A percentile compares a stretch with the other conserved stretches of the same genome.
Evolutionary conservation across 2,329 filamentous ascomycete species (phyloP).

Genomic region (Claviceps capensis): DNA sequence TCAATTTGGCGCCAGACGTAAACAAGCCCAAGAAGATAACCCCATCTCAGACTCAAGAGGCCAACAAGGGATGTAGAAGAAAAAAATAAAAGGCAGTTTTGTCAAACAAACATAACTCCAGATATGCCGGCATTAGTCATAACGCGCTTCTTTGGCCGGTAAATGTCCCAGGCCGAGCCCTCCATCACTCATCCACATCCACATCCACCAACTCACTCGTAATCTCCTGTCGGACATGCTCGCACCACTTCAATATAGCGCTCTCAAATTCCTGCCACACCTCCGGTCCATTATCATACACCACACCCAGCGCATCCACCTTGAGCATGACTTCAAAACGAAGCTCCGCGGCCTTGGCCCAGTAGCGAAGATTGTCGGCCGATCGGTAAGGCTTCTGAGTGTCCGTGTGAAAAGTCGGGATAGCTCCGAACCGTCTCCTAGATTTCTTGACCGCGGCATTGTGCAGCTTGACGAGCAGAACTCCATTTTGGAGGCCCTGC

Average conservation of each 20-base stretch:
- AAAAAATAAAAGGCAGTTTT: not conserved
- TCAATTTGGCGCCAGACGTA: not conserved
- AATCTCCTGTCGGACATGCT: slow-evolving; percentile 70
- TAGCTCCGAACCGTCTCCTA: slow-evolving; percentile 73
- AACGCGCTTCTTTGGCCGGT: slow-evolving; percentile 1
- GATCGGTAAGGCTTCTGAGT: slow-evolving; percentile 88
- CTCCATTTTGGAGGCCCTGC: slow-evolving; percentile 58
- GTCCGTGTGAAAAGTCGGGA: slow-evolving; percentile 81
- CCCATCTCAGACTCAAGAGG: not conserved
- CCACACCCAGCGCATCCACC: slow-evolving; percentile 75
- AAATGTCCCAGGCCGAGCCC: not conserved
- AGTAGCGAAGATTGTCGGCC: slow-evolving; percentile 88
- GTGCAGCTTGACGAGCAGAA: slow-evolving; percentile 74
- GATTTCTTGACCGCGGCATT: slow-evolving; percentile 80
- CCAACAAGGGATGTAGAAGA: not conserved
- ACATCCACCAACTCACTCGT: slow-evolving; percentile 43
- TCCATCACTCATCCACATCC: slow-evolving; percentile 6
- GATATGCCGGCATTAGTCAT: slow-evolving; percentile 7
- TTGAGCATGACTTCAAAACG: slow-evolving; percentile 79
- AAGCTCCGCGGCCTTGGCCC: slow-evolving; percentile 90
- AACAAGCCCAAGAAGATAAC: not conserved
- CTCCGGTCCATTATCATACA: slow-evolving; percentile 55
- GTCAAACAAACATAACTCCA: not conserved
- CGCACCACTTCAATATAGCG: slow-evolving; percentile 73
- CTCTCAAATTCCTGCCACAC: slow-evolving; percentile 74